Evolutionary conservation across 257 asterid genomes (phyloP).

Genomic region (Solanum ahanhuiri): DNA sequence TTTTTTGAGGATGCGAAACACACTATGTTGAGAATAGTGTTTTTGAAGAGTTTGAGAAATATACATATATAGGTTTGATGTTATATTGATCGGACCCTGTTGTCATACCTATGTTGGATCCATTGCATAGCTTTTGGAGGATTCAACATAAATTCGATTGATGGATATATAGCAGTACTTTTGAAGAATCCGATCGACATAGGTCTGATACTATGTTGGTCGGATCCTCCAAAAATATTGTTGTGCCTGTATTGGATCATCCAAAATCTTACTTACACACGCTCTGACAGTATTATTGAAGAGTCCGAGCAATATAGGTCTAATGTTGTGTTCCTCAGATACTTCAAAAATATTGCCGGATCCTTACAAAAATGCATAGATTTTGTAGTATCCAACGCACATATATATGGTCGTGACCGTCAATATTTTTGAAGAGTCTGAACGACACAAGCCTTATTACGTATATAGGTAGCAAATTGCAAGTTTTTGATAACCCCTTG

Average conservation of each 20-base stretch:
- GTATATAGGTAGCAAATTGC: background rate
- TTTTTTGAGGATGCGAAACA: background rate
- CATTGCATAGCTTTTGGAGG: background rate
- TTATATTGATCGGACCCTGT: background rate
- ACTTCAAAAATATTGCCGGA: background rate
- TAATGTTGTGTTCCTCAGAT: no score
- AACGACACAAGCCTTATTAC: background rate
- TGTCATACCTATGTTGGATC: rapidly evolving
- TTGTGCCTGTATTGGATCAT: rapidly evolving
- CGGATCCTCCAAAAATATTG: background rate
- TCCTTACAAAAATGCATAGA: background rate
- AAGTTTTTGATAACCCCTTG: background rate
- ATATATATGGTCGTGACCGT: rapidly evolving
- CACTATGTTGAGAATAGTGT: background rate
- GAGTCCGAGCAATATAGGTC: background rate
- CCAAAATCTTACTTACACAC: background rate
- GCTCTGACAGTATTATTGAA: rapidly evolving
- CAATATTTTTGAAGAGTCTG: background rate
- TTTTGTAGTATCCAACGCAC: background rate
- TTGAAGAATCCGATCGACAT: background rate
- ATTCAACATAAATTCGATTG: rapidly evolving
- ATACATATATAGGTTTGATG: background rate
- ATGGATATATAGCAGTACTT: background rate
- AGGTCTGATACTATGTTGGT: background rate
- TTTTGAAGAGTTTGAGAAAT: background rate